Percentiles rank a stretch among this genome's conserved stretches.
These are phyloP conservation scores for Eimeria praecox DNA, from an alignment of 169 alveolate species.

Conservation along the genomic window DNA sequence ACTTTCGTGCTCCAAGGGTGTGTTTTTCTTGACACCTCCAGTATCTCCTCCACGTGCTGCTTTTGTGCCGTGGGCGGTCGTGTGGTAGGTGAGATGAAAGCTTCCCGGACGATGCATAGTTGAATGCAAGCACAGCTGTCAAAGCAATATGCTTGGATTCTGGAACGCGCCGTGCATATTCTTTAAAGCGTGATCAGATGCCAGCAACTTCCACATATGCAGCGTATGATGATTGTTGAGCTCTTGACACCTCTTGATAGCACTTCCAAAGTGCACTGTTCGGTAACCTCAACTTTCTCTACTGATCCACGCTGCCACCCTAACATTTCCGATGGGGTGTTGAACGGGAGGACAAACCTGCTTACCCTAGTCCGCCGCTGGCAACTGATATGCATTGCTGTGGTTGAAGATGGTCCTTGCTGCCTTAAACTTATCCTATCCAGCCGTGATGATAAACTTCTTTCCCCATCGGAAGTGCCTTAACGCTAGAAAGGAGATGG, in stretches of 20 bases:
- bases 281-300: not conserved
- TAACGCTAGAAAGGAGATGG: conserved; percentile 63
- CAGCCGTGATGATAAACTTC: conserved; percentile 38
- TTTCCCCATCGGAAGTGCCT: conserved; percentile 63
- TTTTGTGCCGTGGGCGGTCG: conserved; percentile 69
- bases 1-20: no score
- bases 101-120: conserved; percentile 55
- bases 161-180: conserved; percentile 61
- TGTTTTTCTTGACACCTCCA: not conserved
- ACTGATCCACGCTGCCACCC: not conserved
- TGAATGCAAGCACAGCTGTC: conserved; percentile 28
- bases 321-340: no score
- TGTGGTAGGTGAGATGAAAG: conserved; percentile 31
- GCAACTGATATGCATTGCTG: not conserved
- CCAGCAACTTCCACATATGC: not conserved
- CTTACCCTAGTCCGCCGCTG: not conserved
- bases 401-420: not conserved
- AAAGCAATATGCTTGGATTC: conserved; percentile 49
- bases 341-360: not conserved
- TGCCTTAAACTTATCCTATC: not conserved
- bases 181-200: not conserved
- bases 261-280: conserved; percentile 19
- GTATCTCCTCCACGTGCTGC: conserved; percentile 65
- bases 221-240: conserved; percentile 57
- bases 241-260: conserved; percentile 72